Conservation (phyloP, 768 basidiomycete species). For the Tylopilus intermedius region DNA sequence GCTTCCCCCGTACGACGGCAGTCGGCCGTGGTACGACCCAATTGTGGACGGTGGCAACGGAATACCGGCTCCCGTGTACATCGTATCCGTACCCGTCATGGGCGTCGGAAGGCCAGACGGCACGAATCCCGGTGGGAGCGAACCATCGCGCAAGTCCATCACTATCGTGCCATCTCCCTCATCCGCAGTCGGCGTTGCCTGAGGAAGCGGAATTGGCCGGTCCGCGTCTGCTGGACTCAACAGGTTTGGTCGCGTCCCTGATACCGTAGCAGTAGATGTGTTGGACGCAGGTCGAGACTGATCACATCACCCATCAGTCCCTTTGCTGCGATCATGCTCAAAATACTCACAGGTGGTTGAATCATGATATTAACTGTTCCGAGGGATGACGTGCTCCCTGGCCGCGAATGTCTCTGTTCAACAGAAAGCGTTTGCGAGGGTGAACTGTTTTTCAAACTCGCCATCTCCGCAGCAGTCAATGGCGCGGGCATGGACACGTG, state of each 20-base stretch:
- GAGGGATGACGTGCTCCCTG: slow-evolving; percentile 26
- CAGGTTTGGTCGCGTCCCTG: slow-evolving; percentile 26
- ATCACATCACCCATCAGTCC: slow-evolving; percentile 11
- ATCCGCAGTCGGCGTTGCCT: slow-evolving; percentile 4
- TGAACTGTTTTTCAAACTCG: slow-evolving; percentile 17
- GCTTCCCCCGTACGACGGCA: slow-evolving; percentile 16
- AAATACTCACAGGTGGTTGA: slow-evolving; percentile 28
- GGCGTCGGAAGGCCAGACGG: slow-evolving; percentile 24
- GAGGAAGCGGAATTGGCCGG: slow-evolving; percentile 31
- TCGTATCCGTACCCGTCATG: slow-evolving; percentile 10
- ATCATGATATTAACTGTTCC: slow-evolving; percentile 31
- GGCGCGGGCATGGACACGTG: slow-evolving; percentile 33
- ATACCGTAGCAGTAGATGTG: slow-evolving; percentile 24
- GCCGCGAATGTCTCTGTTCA: slow-evolving; percentile 24
- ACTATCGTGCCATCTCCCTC: slow-evolving; percentile 12
- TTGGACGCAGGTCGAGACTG: slow-evolving; percentile 39
- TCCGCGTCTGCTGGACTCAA: slow-evolving; percentile 41
- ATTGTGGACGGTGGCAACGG: slow-evolving; percentile 30
- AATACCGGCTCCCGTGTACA: slow-evolving; percentile 25
- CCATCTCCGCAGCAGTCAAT: slow-evolving; percentile 23
- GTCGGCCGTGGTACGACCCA: slow-evolving; percentile 22
- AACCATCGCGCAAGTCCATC: slow-evolving; percentile 25
- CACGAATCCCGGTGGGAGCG: slow-evolving; percentile 37
- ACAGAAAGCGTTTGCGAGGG: slow-evolving; percentile 21
- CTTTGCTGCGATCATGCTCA: neutral